Evolutionary conservation across 495 filamentous ascomycete species (phyloP).

Genomic region (Geopyxis carbonaria): DNA sequence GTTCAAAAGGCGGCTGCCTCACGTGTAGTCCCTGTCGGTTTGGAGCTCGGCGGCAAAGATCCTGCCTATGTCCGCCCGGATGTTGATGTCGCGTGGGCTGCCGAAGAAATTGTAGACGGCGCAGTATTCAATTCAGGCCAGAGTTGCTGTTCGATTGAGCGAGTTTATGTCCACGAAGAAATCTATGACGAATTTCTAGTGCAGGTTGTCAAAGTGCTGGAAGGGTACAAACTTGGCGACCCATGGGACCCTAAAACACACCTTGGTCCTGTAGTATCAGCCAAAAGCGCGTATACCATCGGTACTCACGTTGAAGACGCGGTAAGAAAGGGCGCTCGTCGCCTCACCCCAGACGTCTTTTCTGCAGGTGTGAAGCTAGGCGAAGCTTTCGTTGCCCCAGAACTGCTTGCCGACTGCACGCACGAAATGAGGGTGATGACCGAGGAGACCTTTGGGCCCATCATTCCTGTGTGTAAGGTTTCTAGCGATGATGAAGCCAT

Average conservation of each 20-base stretch:
- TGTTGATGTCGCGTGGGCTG: slow-evolving; percentile 76
- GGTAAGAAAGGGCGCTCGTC: slow-evolving; percentile 60
- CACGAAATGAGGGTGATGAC: slow-evolving; percentile 84
- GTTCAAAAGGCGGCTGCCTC: slow-evolving; percentile 72
- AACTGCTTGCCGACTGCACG: slow-evolving; percentile 61
- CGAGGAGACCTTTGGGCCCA: slow-evolving; percentile 90
- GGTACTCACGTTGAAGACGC: slow-evolving; percentile 69
- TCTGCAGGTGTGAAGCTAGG: slow-evolving; percentile 15
- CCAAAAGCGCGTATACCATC: slow-evolving; percentile 55
- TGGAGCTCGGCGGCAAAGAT: slow-evolving; percentile 88
- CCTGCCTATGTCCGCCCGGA: slow-evolving; percentile 76
- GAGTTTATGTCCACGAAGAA: slow-evolving; percentile 75
- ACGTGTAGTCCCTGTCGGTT: slow-evolving; percentile 61
- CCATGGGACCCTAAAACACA: slow-evolving; percentile 63
- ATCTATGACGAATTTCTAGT: slow-evolving; percentile 68
- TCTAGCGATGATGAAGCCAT: slow-evolving; percentile 68
- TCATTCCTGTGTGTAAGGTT: slow-evolving; percentile 90
- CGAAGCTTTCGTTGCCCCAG: slow-evolving; percentile 64
- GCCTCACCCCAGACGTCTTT: slow-evolving; percentile 52
- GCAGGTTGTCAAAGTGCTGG: slow-evolving; percentile 62
- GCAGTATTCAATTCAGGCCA: slow-evolving; percentile 95
- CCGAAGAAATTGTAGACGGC: slow-evolving; percentile 82
- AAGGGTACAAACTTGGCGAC: slow-evolving; percentile 76
- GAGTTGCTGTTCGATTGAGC: slow-evolving; percentile 85
- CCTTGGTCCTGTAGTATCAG: slow-evolving; percentile 77